Evolutionary conservation across 495 filamentous ascomycete genomes (phyloP).

Genomic region (Clavariopsis aquatica): DNA sequence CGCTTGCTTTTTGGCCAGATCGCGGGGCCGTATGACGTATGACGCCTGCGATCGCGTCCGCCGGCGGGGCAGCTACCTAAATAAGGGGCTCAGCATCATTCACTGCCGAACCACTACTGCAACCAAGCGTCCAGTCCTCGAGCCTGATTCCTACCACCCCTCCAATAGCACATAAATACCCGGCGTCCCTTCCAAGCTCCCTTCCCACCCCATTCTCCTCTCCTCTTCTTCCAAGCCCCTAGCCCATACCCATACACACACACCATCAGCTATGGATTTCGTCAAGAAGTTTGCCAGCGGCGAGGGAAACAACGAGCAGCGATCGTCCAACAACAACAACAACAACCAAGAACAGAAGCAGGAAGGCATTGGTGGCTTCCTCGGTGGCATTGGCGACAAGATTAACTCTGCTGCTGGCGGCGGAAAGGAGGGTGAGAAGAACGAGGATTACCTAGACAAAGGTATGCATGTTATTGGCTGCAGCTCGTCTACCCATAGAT

Average conservation of each 20-base stretch:
- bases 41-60: neutral
- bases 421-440: slow-evolving; percentile 66
- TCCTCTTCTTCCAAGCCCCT: neutral
- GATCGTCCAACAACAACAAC: too few relatives aligned
- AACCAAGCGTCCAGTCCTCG: slow-evolving; percentile 23
- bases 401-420: slow-evolving; percentile 64
- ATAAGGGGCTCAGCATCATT: neutral
- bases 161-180: slow-evolving; percentile 16
- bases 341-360: slow-evolving; percentile 8
- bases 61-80: neutral
- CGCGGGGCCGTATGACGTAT: slow-evolving; percentile 12
- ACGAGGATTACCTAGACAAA: slow-evolving; percentile 56
- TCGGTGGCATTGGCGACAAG: slow-evolving; percentile 57
- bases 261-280: slow-evolving; percentile 43
- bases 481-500: slow-evolving; percentile 2
- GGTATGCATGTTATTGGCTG: slow-evolving; percentile 12
- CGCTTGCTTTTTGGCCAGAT: slow-evolving; percentile 25
- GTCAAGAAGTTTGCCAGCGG: slow-evolving; percentile 44
- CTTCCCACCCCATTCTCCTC: neutral
- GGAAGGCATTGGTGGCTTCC: slow-evolving; percentile 49
- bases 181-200: slow-evolving; percentile 3
- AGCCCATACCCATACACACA: slow-evolving; percentile 2
- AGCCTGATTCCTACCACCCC: neutral
- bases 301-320: slow-evolving; percentile 3
- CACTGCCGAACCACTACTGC: slow-evolving; percentile 12